Evolutionary conservation across 2,329 filamentous ascomycete species (phyloP).

Genomic region (Rutstroemia sp.): DNA sequence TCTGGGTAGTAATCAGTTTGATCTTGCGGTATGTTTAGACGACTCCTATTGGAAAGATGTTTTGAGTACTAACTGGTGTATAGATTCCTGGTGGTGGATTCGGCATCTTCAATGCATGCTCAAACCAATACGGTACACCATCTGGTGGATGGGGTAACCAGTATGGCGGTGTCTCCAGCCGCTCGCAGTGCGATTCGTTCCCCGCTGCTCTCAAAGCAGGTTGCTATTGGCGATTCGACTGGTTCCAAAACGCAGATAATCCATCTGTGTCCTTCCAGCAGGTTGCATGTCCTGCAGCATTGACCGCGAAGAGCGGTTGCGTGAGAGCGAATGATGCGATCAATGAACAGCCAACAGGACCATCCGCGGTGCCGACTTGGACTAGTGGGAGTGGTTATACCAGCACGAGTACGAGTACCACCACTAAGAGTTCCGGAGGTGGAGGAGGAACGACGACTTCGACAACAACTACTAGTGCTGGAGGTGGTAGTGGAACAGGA

Average conservation of each 20-base stretch:
- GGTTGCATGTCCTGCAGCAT: constrained; percentile 38
- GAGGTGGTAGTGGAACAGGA: background rate
- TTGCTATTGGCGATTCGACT: constrained; percentile 46
- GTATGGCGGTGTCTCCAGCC: constrained; percentile 40
- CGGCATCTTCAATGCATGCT: constrained; percentile 47
- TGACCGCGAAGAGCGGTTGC: constrained; percentile 38
- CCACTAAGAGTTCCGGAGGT: background rate
- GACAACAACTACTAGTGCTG: background rate
- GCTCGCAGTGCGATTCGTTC: constrained; percentile 37
- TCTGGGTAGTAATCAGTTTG: constrained; percentile 50
- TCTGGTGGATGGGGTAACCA: constrained; percentile 36
- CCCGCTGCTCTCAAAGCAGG: constrained; percentile 36
- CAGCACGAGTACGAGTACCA: background rate
- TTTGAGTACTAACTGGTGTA: background rate
- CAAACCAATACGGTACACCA: constrained; percentile 38
- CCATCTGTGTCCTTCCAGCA: constrained; percentile 37
- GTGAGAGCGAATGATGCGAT: constrained; percentile 5
- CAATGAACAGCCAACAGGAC: constrained; percentile 3
- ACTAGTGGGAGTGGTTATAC: background rate
- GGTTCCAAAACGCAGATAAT: constrained; percentile 42
- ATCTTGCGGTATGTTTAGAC: constrained; percentile 34
- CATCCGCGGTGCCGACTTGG: constrained; percentile 1
- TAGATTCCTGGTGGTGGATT: constrained; percentile 49
- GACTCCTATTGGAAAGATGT: background rate
- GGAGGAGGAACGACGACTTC: background rate